Evolutionary conservation across 768 basidiomycete genomes (phyloP).

Genomic region (Pisolithus orientalis): DNA sequence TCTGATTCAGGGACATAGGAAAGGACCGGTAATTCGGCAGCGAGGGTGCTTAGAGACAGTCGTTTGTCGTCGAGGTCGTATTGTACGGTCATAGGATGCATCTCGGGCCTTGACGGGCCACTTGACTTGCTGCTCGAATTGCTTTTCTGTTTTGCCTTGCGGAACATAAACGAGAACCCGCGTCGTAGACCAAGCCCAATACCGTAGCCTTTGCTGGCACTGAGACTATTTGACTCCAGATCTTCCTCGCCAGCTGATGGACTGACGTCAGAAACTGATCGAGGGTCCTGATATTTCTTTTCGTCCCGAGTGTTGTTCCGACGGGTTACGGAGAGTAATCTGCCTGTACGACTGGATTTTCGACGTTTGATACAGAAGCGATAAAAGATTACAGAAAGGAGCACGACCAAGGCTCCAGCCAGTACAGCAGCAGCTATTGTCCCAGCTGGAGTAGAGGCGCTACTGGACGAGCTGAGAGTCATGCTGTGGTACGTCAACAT

Average conservation of each 20-base stretch:
- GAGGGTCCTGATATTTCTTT: conserved; percentile 5
- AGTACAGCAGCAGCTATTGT: conserved; percentile 64
- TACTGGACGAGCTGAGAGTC: conserved; percentile 10
- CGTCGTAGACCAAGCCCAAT: conserved; percentile 27
- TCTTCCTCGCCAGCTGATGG: conserved; percentile 17
- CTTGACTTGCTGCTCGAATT: conserved; percentile 14
- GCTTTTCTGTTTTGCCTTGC: conserved; percentile 18
- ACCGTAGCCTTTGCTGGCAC: conserved; percentile 29
- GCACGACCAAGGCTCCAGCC: conserved; percentile 46
- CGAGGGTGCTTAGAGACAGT: conserved; percentile 18
- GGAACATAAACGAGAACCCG: conserved; percentile 18
- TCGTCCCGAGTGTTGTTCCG: background rate
- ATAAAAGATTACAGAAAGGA: conserved; percentile 39
- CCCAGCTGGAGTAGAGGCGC: conserved; percentile 36
- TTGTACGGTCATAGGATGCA: conserved; percentile 17
- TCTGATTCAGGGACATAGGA: conserved; percentile 22
- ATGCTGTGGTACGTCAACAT: conserved; percentile 10
- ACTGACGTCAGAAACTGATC: conserved; percentile 4
- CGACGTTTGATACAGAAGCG: conserved; percentile 45
- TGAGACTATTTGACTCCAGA: conserved; percentile 20
- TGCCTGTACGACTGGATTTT: conserved; percentile 29
- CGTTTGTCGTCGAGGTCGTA: conserved; percentile 24
- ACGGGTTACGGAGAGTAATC: background rate
- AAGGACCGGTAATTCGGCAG: conserved; percentile 13
- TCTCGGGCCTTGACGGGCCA: conserved; percentile 8